A percentile compares a stretch with the other conserved stretches of the same genome.
phyloP scores from a whole-genome alignment of 805 yeast species.

The Sungouiella thailandica region DNA sequence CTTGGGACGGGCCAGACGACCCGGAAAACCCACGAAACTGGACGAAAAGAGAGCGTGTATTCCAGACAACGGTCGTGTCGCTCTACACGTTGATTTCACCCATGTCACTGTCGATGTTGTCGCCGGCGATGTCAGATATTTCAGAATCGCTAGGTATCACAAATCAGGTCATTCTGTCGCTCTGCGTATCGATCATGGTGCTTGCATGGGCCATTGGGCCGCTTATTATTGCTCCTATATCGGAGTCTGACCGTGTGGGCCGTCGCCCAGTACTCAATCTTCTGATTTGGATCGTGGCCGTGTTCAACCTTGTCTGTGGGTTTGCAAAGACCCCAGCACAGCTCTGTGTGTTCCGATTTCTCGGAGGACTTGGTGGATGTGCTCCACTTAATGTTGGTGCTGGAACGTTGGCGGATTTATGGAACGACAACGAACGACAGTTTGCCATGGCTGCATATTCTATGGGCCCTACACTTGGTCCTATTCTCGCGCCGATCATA shows the following conservation, averaged over 20 bases:
- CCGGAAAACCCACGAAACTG: conserved; percentile 64
- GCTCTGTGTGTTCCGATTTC: conserved; percentile 52
- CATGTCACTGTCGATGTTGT: conserved; percentile 55
- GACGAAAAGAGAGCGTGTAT: conserved; percentile 37
- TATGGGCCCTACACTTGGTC: conserved; percentile 64
- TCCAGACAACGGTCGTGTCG: conserved; percentile 44
- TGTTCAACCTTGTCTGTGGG: conserved; percentile 58
- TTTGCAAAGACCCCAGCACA: conserved; percentile 56
- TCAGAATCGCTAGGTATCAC: conserved; percentile 34
- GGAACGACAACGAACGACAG: conserved; percentile 46
- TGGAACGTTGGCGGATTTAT: conserved; percentile 62
- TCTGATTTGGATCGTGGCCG: conserved; percentile 44
- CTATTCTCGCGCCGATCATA: conserved; percentile 58
- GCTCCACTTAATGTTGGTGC: conserved; percentile 69
- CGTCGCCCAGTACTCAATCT: conserved; percentile 50
- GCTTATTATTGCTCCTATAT: conserved; percentile 58
- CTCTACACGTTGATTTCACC: conserved; percentile 57
- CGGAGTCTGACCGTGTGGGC: conserved; percentile 57
- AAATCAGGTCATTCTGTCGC: conserved; percentile 20
- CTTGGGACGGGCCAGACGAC: conserved; percentile 64
- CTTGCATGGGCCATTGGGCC: conserved; percentile 70
- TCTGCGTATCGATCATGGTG: conserved; percentile 54
- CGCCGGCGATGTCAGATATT: conserved; percentile 55
- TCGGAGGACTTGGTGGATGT: conserved; percentile 65
- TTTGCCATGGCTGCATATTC: conserved; percentile 55